phyloP scores from a whole-genome alignment of 2,329 filamentous ascomycete species.

The Talaromyces sp. region DNA sequence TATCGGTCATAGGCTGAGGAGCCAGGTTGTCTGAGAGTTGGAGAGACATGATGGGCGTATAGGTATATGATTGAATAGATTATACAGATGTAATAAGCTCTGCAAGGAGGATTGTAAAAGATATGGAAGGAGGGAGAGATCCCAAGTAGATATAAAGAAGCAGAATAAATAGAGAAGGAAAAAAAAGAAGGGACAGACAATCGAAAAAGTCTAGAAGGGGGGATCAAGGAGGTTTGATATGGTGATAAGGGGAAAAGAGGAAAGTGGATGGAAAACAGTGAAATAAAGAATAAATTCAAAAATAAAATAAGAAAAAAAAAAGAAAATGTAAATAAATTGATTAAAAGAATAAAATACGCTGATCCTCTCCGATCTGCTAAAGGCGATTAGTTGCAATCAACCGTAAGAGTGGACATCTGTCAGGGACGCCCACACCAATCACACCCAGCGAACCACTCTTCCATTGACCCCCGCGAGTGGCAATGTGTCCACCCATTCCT shows the following conservation, averaged over 20 bases:
- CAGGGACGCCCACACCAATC: constrained; percentile 20
- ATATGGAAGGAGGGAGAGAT: constrained; percentile 8
- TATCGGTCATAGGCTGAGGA: constrained; percentile 46
- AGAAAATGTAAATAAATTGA: too few relatives aligned
- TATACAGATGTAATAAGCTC: constrained; percentile 6
- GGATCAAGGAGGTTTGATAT: constrained; percentile 19
- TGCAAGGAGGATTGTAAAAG: constrained; percentile 5
- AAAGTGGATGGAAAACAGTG: constrained; percentile 9
- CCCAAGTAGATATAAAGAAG: constrained; percentile 17
- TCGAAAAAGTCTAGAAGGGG: constrained; percentile 28
- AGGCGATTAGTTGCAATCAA: constrained; percentile 22
- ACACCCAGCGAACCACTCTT: constrained; percentile 11
- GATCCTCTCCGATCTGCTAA: constrained; percentile 18
- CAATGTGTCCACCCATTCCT: constrained; percentile 16
- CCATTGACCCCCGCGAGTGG: constrained; percentile 23
- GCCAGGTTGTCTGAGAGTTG: constrained; percentile 41
- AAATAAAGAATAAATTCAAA: background rate
- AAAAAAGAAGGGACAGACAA: constrained; percentile 25
- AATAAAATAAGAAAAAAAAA: too few relatives aligned
- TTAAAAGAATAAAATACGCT: constrained; percentile 16
- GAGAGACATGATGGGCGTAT: constrained; percentile 35
- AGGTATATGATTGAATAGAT: constrained; percentile 2
- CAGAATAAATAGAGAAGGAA: constrained; percentile 14
- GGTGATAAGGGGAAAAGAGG: constrained; percentile 22
- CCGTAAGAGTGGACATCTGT: constrained; percentile 27